Percentiles rank a stretch among this genome's conserved stretches.
Conservation (phyloP, 1,284 basidiomycete species). For the Cryptococcus wingfieldii region DNA sequence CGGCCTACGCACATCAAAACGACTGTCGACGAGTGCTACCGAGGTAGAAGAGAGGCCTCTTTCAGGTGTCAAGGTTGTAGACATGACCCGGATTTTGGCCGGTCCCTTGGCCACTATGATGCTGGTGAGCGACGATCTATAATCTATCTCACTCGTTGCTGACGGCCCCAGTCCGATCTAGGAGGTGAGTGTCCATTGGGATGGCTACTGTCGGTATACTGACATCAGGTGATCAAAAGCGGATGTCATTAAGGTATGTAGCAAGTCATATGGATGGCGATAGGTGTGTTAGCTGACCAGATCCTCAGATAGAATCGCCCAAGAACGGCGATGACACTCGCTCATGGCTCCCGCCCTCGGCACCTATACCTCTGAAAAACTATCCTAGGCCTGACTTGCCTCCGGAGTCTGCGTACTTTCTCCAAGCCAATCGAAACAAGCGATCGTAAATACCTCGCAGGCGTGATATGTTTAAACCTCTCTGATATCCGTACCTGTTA, state of each 20-base stretch:
- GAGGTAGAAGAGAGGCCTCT: constrained; percentile 55
- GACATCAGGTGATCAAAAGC: constrained; percentile 48
- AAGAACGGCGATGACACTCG: constrained; percentile 85
- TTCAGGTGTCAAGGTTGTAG: constrained; percentile 73
- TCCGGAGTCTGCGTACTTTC: constrained; percentile 88
- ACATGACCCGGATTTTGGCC: constrained; percentile 81
- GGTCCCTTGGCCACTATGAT: constrained; percentile 88
- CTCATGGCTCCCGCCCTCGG: constrained; percentile 74
- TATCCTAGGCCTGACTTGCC: constrained; percentile 63
- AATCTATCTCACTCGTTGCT: neutral
- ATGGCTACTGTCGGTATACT: neutral
- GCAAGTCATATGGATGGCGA: neutral
- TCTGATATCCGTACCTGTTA: constrained; percentile 11
- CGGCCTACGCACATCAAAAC: neutral
- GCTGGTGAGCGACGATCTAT: constrained; percentile 57
- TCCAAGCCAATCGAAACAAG: constrained; percentile 84
- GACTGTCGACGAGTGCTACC: neutral
- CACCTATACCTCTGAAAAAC: constrained; percentile 52
- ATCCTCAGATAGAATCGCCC: constrained; percentile 66
- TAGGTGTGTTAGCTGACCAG: neutral
- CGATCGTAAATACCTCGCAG: constrained; percentile 54
- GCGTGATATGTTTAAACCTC: neutral
- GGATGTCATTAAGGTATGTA: constrained; percentile 71
- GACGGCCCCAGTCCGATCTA: constrained; percentile 13
- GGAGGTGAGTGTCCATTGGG: constrained; percentile 9